Evolutionary conservation across 2,329 filamentous ascomycete species (phyloP).

Genomic region (Calonectria pauciramosa): DNA sequence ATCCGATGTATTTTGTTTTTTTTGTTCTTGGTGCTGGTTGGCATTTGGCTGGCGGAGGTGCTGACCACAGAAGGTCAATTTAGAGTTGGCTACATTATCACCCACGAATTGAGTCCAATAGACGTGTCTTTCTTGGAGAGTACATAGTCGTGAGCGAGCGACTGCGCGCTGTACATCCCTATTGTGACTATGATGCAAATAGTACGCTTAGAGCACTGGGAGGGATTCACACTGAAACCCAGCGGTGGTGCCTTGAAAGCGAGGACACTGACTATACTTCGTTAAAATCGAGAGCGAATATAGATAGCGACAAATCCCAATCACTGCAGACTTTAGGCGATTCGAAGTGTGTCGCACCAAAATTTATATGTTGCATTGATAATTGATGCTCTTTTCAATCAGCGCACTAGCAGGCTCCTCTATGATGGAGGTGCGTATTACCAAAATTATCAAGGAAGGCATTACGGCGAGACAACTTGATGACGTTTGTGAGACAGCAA

Average conservation of each 20-base stretch:
- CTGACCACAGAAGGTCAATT: conserved; percentile 5
- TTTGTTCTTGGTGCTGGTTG: conserved; percentile 12
- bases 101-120: background rate
- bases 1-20: background rate
- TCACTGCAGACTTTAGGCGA: background rate
- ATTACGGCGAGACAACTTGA: background rate
- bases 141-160: background rate
- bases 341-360: background rate
- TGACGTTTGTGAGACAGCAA: background rate
- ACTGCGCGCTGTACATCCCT: background rate
- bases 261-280: background rate
- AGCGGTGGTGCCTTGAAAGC: background rate
- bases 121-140: background rate
- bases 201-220: background rate
- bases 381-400: background rate
- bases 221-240: background rate
- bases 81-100: background rate
- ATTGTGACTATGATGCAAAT: background rate
- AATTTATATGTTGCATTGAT: background rate
- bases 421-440: too few species aligned
- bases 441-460: too few species aligned
- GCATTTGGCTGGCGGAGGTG: conserved; percentile 36
- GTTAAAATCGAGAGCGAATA: background rate
- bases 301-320: background rate
- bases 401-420: too few species aligned